Conservation (phyloP, 176 grass and related monocot genomes). For the Cenchrus americanus region DNA sequence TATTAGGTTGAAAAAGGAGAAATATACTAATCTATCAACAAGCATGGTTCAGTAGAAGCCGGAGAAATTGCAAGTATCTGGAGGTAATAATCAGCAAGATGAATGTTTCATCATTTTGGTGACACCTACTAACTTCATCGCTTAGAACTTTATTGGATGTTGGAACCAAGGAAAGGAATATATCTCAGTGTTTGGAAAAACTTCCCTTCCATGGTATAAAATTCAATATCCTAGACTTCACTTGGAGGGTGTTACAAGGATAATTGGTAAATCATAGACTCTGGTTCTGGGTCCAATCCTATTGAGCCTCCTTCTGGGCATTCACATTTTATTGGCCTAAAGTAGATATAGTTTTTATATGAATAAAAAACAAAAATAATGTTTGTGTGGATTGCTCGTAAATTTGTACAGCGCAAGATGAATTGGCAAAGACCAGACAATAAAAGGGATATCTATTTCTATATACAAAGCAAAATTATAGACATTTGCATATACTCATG, state of each 20-base stretch:
- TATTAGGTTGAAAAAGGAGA: not conserved
- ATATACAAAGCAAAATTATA: not conserved
- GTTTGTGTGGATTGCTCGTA: not conserved
- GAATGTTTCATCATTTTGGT: not conserved
- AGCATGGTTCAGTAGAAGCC: not conserved
- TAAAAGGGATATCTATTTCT: not conserved
- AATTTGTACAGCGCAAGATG: not conserved
- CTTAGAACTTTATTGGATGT: not conserved
- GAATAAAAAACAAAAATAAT: not conserved
- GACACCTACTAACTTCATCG: not conserved
- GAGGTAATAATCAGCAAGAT: not conserved
- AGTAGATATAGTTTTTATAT: not conserved
- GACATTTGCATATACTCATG: not conserved
- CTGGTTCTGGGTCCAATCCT: not conserved
- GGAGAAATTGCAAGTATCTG: not conserved
- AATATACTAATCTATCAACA: not conserved
- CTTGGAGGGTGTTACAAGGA: too few species aligned
- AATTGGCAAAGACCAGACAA: not conserved
- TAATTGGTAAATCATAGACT: too few species aligned
- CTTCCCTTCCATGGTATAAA: not conserved
- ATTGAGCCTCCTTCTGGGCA: not conserved
- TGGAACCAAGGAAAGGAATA: slow-evolving; percentile 7
- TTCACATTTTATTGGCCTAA: not conserved
- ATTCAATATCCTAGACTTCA: not conserved
- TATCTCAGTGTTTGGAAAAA: not conserved